Evolutionary conservation across 331 rosid genomes (phyloP).

Genomic region (Acacia pycnantha): DNA sequence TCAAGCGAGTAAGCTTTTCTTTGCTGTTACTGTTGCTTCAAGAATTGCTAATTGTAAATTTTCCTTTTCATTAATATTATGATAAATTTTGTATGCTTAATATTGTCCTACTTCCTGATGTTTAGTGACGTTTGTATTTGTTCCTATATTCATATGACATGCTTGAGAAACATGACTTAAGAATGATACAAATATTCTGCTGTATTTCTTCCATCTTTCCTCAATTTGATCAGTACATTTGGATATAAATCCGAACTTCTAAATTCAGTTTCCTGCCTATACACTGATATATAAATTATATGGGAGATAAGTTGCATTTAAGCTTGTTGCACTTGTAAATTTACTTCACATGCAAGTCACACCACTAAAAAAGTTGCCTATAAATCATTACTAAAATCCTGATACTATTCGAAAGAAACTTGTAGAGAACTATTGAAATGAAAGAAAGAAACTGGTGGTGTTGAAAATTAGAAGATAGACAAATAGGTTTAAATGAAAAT

Average conservation of each 20-base stretch:
- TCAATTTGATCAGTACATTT: not conserved
- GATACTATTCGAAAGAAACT: not conserved
- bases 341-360: not conserved
- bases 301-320: not conserved
- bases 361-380: not conserved
- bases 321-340: conserved; percentile 14
- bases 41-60: conserved; percentile 1
- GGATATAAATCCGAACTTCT: not conserved
- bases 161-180: not conserved
- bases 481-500: conserved; percentile 2
- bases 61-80: not conserved
- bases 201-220: not conserved
- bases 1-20: conserved; percentile 62
- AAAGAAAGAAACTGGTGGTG: not conserved
- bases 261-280: not conserved
- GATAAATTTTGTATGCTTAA: not conserved
- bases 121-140: not conserved
- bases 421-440: not conserved
- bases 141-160: not conserved
- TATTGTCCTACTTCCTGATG: not conserved
- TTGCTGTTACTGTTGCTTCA: conserved; percentile 20
- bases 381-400: not conserved
- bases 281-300: conserved; percentile 4
- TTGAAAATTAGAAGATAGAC: not conserved
- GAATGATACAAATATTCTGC: not conserved